Evolutionary conservation across 805 yeast genomes (phyloP), one percentile per base, ranked within the genome.

Genomic region (Saccharomycopsis babjevae): DNA sequence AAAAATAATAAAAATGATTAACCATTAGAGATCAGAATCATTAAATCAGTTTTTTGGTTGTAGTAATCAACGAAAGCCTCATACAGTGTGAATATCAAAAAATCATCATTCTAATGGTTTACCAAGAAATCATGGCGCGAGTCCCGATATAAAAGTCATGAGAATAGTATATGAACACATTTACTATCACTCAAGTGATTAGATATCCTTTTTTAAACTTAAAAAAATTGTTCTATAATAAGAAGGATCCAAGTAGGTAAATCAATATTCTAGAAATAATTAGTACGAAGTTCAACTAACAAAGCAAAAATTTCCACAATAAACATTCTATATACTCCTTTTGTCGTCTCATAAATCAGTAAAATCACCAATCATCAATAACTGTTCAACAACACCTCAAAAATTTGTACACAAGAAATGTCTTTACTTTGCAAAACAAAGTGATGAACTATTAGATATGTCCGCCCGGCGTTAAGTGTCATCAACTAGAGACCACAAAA

Each of bases 391-490:
- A 57, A 50, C 60, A 57, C 55, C 62, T 57, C 60, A 59, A 54
- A 61, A 62, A 57, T 59, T 57, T 62, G 64, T 62, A 62, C 64
- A 62, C 64, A 16, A 58, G 58, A 59, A 57, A 38, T 52, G 62
- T 62, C 61, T 43, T 60, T 59, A 62, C 64, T 57, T n/a, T 42
- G 25, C 28, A 22, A 38, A 28, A 32, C 42, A 32, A 32, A 50
- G 58, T 50, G 60, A 32, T 38, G 46, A 32, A 32, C 46, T n/a
- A 56, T 43, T 50, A 34, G 43, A 36, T 62, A 62, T 62, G 64
- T 62, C 64, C 64, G 64, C 64, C 64, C 64, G 64, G 64, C 64
- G 64, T 54, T 59, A 56, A 60, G 25, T 59, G 62, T 62, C 64
- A 62, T 62, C 64, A 62, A 22, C 32, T 46, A 46, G 52, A 46